These are phyloP conservation scores for Helotiales sp. DNA, from an alignment of 2,329 filamentous ascomycete genomes.

Conservation along the genomic window DNA sequence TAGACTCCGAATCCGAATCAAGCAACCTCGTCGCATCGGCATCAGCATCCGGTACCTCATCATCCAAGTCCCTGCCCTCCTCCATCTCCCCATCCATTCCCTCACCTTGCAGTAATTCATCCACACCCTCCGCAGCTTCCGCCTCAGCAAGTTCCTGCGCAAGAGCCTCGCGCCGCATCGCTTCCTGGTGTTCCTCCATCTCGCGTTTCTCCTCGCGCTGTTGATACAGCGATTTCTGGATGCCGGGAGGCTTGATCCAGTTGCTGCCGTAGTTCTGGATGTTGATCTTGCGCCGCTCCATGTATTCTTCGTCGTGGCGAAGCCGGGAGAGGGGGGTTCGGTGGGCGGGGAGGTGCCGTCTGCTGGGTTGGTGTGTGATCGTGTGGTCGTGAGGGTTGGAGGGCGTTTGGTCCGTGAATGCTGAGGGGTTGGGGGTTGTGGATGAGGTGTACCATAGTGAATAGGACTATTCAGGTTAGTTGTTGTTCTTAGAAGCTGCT, in stretches of 20 bases:
- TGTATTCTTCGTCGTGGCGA: slow-evolving; percentile 74
- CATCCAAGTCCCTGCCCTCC: slow-evolving; percentile 68
- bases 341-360: slow-evolving; percentile 54
- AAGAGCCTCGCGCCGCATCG: slow-evolving; percentile 71
- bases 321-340: slow-evolving; percentile 71
- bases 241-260: slow-evolving; percentile 90
- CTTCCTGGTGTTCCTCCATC: slow-evolving; percentile 81
- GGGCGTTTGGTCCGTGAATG: slow-evolving; percentile 36
- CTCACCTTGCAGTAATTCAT: slow-evolving; percentile 45
- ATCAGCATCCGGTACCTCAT: slow-evolving; percentile 71
- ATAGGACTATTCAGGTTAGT: slow-evolving; percentile 60
- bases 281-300: slow-evolving; percentile 77
- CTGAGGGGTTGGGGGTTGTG: slow-evolving; percentile 48
- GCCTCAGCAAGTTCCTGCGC: slow-evolving; percentile 77
- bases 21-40: slow-evolving; percentile 25
- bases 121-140: slow-evolving; percentile 53
- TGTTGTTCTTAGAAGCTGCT: not conserved
- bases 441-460: slow-evolving; percentile 75
- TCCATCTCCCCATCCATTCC: slow-evolving; percentile 47
- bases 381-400: slow-evolving; percentile 25
- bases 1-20: slow-evolving; percentile 49
- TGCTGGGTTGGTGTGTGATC: slow-evolving; percentile 37
- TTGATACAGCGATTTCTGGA: slow-evolving; percentile 88
- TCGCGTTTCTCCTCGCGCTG: slow-evolving; percentile 89
- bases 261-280: slow-evolving; percentile 85